Evolutionary conservation across 306 rosid species (phyloP).

Genomic region (Gleditsia sinensis): DNA sequence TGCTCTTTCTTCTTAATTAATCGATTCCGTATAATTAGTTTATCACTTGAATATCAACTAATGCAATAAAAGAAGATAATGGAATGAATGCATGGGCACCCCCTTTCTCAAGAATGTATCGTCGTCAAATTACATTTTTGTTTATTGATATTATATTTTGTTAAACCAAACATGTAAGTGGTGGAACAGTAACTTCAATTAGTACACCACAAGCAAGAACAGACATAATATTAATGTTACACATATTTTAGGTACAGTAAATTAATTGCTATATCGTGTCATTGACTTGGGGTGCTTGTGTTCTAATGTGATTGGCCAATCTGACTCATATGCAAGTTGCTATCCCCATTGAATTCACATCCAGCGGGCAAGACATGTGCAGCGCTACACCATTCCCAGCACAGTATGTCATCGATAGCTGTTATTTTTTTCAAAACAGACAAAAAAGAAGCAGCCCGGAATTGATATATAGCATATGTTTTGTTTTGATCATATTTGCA

Average conservation of each 20-base stretch:
- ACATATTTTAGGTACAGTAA: neutral
- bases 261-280: neutral
- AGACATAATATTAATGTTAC: neutral
- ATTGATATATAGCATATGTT: neutral
- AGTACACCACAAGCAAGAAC: conserved; percentile 12
- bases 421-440: no score
- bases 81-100: no score
- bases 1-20: neutral
- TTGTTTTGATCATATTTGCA: no score
- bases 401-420: neutral
- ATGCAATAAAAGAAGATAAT: neutral
- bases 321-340: conserved; percentile 3
- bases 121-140: no score
- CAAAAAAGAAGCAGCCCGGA: no score
- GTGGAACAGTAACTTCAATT: neutral
- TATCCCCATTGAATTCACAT: neutral
- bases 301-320: neutral
- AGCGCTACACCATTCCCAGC: neutral
- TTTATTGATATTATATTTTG: neutral
- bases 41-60: neutral
- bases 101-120: neutral
- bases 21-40: neutral
- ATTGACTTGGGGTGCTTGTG: conserved; percentile 2
- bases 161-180: neutral
- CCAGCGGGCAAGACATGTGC: neutral